phyloP scores from a whole-genome alignment of 2,329 filamentous ascomycete genomes.

The Capronia epimyces region DNA sequence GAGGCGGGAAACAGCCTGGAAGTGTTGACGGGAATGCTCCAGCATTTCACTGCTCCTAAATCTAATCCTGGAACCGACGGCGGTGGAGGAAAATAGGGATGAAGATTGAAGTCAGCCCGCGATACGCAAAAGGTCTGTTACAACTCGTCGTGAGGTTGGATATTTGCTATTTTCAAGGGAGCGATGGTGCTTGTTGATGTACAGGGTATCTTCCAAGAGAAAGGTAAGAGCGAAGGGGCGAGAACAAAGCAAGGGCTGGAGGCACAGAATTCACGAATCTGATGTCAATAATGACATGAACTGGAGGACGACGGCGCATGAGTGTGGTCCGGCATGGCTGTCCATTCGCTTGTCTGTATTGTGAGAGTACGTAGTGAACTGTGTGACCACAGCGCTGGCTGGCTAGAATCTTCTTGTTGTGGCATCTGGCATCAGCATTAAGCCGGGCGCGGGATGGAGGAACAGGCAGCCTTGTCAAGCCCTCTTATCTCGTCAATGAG shows the following conservation, averaged over 20 bases:
- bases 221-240: too few species aligned
- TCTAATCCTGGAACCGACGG: slow-evolving; percentile 1
- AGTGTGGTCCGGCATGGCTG: neutral
- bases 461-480: too few species aligned
- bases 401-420: neutral
- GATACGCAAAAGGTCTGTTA: neutral
- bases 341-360: neutral
- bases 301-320: neutral
- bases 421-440: too few species aligned
- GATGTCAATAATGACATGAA: neutral
- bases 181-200: neutral
- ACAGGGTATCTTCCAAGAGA: neutral
- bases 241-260: too few species aligned
- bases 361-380: too few species aligned
- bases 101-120: neutral
- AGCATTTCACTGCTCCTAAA: slow-evolving; percentile 13
- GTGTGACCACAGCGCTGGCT: neutral
- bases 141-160: neutral
- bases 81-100: neutral
- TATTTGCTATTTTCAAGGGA: neutral
- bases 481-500: too few species aligned
- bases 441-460: too few species aligned
- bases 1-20: slow-evolving; percentile 57
- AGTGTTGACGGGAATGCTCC: slow-evolving; percentile 40
- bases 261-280: too few species aligned